phyloP scores from a whole-genome alignment of 129 eudicot genomes.

The Chrysanthemum makinoi region DNA sequence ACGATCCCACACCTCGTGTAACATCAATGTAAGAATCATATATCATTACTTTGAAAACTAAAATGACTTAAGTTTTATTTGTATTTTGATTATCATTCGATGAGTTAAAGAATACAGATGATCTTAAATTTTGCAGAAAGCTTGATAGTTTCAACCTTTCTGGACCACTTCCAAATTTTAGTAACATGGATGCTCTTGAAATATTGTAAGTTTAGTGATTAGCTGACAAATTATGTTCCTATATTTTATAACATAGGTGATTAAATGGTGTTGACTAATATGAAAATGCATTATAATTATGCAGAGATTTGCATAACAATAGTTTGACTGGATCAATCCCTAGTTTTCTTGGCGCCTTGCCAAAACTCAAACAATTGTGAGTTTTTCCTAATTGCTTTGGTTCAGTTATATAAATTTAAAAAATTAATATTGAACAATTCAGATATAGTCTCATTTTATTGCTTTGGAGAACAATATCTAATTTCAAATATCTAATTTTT shows the following conservation, averaged over 20 bases:
- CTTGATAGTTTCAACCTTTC: slow-evolving; percentile 48
- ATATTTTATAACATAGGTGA: no score
- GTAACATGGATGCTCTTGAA: slow-evolving; percentile 64
- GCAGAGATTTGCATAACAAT: slow-evolving; percentile 67
- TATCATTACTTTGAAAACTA: background rate
- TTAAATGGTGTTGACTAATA: no score
- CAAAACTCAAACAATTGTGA: slow-evolving; percentile 58
- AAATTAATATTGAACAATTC: no score
- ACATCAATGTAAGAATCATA: slow-evolving; percentile 46
- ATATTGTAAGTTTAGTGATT: slow-evolving; percentile 41
- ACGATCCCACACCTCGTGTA: slow-evolving; percentile 43
- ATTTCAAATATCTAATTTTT: background rate
- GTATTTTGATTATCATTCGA: no score
- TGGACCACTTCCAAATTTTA: slow-evolving; percentile 65
- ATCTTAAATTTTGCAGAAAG: slow-evolving; percentile 27
- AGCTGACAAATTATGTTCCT: background rate
- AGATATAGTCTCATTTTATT: no score
- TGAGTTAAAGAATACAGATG: no score
- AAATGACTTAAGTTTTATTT: background rate
- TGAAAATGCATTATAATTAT: background rate
- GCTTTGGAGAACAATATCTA: background rate
- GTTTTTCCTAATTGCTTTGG: slow-evolving; percentile 17
- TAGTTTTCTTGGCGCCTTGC: slow-evolving; percentile 51
- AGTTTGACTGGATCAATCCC: slow-evolving; percentile 55
- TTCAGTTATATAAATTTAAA: background rate